Conservation (phyloP, 345 rosid genomes). For the Pistacia integerrima region DNA sequence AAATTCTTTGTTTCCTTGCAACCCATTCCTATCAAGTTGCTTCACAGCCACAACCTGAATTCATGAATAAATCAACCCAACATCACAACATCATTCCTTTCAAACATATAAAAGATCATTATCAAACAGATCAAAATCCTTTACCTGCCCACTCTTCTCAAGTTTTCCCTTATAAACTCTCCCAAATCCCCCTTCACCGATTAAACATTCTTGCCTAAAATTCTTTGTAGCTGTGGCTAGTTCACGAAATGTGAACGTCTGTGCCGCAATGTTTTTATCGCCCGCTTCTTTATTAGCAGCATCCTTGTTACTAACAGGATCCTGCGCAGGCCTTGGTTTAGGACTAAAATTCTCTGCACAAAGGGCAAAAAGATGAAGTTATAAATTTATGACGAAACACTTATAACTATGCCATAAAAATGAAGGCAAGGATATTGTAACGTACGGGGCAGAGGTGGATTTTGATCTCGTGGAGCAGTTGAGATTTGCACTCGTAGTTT, state of each 20-base stretch:
- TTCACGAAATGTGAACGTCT: slow-evolving; percentile 83
- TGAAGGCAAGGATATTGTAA: background rate
- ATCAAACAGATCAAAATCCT: background rate
- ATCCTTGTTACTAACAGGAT: slow-evolving; percentile 17
- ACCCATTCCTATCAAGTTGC: slow-evolving; percentile 68
- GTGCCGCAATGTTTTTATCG: slow-evolving; percentile 54
- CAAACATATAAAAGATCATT: background rate
- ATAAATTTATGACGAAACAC: no score
- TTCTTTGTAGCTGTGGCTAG: slow-evolving; percentile 88
- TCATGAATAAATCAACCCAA: background rate
- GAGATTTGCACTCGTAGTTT: slow-evolving; percentile 10
- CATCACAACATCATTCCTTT: background rate
- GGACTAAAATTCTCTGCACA: slow-evolving; percentile 28
- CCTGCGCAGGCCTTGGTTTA: slow-evolving; percentile 16
- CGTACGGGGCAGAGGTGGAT: slow-evolving; percentile 28
- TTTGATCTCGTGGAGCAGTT: slow-evolving; percentile 17
- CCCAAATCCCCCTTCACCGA: slow-evolving; percentile 97
- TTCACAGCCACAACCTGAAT: slow-evolving; percentile 62
- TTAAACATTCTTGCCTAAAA: slow-evolving; percentile 81
- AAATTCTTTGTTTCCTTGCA: slow-evolving; percentile 71
- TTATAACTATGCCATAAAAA: no score
- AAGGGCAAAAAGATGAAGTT: background rate
- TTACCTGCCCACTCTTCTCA: slow-evolving; percentile 66
- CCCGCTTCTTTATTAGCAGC: slow-evolving; percentile 27
- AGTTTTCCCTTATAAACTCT: slow-evolving; percentile 87